Percentiles rank a stretch among this genome's conserved stretches.
phyloP scores from a whole-genome alignment of 2,329 filamentous ascomycete genomes.

The Pseudodiploospora longispora region DNA sequence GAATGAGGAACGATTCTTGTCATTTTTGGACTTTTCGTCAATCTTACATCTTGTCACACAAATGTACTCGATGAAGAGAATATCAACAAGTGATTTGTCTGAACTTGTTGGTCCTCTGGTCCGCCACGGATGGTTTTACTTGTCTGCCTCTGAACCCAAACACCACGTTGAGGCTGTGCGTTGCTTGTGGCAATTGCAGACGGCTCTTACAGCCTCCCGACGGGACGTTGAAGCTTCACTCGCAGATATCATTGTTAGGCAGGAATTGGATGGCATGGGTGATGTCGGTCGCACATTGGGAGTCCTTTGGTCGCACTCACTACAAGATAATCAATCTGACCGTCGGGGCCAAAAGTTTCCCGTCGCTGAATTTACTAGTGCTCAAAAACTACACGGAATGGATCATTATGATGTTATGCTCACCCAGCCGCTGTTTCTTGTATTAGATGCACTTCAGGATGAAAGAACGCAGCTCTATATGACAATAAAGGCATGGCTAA shows the following conservation, averaged over 20 bases:
- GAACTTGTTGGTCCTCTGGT: conserved; percentile 62
- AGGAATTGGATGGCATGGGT: conserved; percentile 30
- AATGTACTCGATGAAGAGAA: conserved; percentile 45
- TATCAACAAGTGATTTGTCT: conserved; percentile 45
- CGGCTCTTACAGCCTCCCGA: conserved; percentile 55
- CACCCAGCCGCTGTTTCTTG: conserved; percentile 69
- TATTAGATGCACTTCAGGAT: conserved; percentile 70
- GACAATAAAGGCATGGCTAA: conserved; percentile 74
- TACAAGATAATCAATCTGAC: conserved; percentile 51
- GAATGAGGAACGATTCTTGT: conserved; percentile 26
- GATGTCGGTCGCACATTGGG: conserved; percentile 63
- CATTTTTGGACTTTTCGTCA: conserved; percentile 50
- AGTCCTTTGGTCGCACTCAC: conserved; percentile 74
- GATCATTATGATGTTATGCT: conserved; percentile 67
- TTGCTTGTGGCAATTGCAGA: conserved; percentile 78
- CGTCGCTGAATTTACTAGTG: conserved; percentile 22
- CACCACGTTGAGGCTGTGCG: conserved; percentile 91
- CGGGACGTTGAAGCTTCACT: conserved; percentile 76
- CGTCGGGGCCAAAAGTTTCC: conserved; percentile 41
- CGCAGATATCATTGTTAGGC: conserved; percentile 55
- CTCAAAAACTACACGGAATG: conserved; percentile 41
- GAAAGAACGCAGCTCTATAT: conserved; percentile 67
- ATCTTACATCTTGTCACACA: conserved; percentile 50
- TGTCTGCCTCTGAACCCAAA: conserved; percentile 78
- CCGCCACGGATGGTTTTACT: conserved; percentile 65